These are phyloP conservation scores for Cyclocybe aegerita DNA, from an alignment of 768 basidiomycete genomes.

Conservation along the genomic window DNA sequence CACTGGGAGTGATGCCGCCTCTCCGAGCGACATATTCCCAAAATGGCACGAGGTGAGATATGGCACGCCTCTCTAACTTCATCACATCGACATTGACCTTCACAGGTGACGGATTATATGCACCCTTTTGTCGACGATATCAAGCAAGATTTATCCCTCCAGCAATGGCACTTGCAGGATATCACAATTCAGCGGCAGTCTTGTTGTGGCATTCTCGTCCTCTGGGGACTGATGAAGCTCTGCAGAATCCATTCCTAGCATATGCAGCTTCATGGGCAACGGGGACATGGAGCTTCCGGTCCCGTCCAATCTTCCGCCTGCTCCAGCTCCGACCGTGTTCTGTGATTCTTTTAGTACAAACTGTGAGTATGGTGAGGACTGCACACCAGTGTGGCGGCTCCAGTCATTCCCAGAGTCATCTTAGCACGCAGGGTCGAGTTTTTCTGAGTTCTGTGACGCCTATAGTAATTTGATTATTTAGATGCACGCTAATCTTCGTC, in stretches of 20 bases:
- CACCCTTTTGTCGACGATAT: slow-evolving; percentile 4
- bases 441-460: too few species aligned
- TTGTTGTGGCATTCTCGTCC: slow-evolving; percentile 16
- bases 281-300: slow-evolving; percentile 10
- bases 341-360: too few species aligned
- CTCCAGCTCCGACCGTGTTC: too few species aligned
- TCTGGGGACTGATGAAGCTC: slow-evolving; percentile 15
- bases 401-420: too few species aligned
- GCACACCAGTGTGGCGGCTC: too few species aligned
- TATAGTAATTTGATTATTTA: too few species aligned
- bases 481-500: too few species aligned
- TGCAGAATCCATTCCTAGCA: slow-evolving; percentile 12
- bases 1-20: too few species aligned
- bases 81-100: not conserved
- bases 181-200: slow-evolving; percentile 13
- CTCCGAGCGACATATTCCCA: too few species aligned
- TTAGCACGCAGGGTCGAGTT: too few species aligned
- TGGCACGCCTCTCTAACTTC: not conserved
- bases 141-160: not conserved
- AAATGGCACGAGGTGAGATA: not conserved
- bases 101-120: not conserved
- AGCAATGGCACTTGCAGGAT: slow-evolving; percentile 11
- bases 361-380: too few species aligned
- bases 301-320: slow-evolving; percentile 7
- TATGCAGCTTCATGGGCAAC: slow-evolving; percentile 9